phyloP scores from a whole-genome alignment of 257 asterid genomes.

The Solanum clarkiae region DNA sequence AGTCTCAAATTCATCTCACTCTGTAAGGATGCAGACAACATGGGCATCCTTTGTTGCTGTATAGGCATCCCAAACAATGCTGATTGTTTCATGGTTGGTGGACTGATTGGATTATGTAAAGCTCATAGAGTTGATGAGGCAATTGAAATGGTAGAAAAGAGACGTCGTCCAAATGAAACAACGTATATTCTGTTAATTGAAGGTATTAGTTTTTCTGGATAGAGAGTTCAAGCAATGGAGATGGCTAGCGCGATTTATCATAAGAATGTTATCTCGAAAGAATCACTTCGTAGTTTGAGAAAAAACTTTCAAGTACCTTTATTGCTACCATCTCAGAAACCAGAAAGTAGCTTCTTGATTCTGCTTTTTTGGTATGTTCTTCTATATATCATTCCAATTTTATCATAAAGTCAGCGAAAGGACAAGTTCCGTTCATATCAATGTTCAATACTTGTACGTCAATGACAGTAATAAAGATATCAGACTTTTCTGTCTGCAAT shows the following conservation, averaged over 20 bases:
- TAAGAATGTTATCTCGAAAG: constrained; percentile 31
- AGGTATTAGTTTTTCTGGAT: constrained; percentile 75
- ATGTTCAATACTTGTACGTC: neutral
- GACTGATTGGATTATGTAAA: constrained; percentile 37
- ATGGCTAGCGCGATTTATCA: constrained; percentile 31
- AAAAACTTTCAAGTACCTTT: constrained; percentile 28
- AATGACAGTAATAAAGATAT: neutral
- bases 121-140: too few relatives aligned
- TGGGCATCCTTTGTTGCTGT: constrained; percentile 60
- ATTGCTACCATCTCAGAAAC: constrained; percentile 7
- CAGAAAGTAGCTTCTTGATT: neutral
- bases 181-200: constrained; percentile 30
- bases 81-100: constrained; percentile 39
- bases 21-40: constrained; percentile 56
- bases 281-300: constrained; percentile 37
- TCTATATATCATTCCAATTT: neutral
- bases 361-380: neutral
- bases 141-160: too few relatives aligned
- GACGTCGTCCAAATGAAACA: too few relatives aligned
- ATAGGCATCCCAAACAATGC: constrained; percentile 50
- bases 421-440: neutral
- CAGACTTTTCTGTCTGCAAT: neutral
- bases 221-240: constrained; percentile 59
- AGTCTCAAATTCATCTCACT: constrained; percentile 60
- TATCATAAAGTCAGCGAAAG: neutral